Evolutionary conservation across 2,329 filamentous ascomycete genomes (phyloP).

Genomic region (Ophiostoma sp.): DNA sequence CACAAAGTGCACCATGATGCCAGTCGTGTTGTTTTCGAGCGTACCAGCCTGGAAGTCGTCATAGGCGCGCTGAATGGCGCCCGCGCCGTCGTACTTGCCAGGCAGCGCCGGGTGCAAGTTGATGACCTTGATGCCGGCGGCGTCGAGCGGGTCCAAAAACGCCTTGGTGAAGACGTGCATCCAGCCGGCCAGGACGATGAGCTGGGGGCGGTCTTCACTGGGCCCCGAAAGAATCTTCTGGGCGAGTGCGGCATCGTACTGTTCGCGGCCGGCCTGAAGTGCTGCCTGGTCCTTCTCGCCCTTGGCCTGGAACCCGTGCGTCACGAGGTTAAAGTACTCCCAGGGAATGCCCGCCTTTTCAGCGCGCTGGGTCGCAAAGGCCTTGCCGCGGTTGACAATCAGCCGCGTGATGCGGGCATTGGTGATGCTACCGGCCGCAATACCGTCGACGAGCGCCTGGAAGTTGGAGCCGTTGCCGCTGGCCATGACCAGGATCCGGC

Average conservation of each 20-base stretch:
- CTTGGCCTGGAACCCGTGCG: conserved; percentile 62
- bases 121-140: conserved; percentile 66
- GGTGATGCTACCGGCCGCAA: conserved; percentile 43
- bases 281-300: conserved; percentile 60
- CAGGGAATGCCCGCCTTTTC: conserved; percentile 64
- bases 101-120: conserved; percentile 79
- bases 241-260: conserved; percentile 76
- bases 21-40: conserved; percentile 68
- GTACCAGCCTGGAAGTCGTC: conserved; percentile 65
- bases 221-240: conserved; percentile 55
- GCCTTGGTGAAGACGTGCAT: conserved; percentile 76
- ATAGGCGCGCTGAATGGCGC: conserved; percentile 77
- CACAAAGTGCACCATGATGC: conserved; percentile 89
- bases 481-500: conserved; percentile 66
- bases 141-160: conserved; percentile 69
- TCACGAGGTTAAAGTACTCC: conserved; percentile 78
- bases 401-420: conserved; percentile 48
- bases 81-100: conserved; percentile 72
- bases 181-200: conserved; percentile 82
- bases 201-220: conserved; percentile 59
- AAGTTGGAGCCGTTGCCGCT: conserved; percentile 76
- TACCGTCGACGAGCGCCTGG: conserved; percentile 65
- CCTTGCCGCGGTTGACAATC: conserved; percentile 51
- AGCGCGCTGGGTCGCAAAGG: conserved; percentile 45
- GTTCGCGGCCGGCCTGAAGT: conserved; percentile 59